Evolutionary conservation across 1,139 yeast genomes (phyloP).

Genomic region (Nakaseomyces kungkrabaensis): DNA sequence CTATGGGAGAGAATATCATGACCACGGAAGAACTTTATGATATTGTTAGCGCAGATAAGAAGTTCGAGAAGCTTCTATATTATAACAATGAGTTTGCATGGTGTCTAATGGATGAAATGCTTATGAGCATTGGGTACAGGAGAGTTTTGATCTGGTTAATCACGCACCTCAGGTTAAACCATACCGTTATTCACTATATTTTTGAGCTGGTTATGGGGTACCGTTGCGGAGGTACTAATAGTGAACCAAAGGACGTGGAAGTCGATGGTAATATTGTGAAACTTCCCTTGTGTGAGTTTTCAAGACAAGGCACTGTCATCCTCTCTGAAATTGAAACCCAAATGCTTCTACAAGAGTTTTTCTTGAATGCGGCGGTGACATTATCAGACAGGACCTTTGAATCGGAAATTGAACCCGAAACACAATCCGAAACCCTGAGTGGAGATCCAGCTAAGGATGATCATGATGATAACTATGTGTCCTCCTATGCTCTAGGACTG

Average conservation of each 20-base stretch:
- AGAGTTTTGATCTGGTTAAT: conserved; percentile 57
- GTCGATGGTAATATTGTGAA: conserved; percentile 1
- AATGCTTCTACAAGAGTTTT: conserved; percentile 62
- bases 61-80: conserved; percentile 35
- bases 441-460: neutral
- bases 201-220: conserved; percentile 48
- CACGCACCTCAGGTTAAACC: conserved; percentile 46
- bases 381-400: conserved; percentile 32
- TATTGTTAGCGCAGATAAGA: conserved; percentile 34
- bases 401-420: neutral
- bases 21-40: conserved; percentile 44
- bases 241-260: neutral
- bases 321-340: conserved; percentile 49
- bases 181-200: conserved; percentile 49
- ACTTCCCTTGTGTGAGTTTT: conserved; percentile 33
- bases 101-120: conserved; percentile 53
- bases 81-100: conserved; percentile 40
- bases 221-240: conserved; percentile 34
- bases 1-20: conserved; percentile 17
- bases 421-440: too few species aligned
- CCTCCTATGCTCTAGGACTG: conserved; percentile 40
- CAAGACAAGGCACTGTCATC: conserved; percentile 44
- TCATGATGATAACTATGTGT: conserved; percentile 12
- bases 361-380: conserved; percentile 44
- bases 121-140: conserved; percentile 55